Base-by-base conservation (phyloP, 1,284 basidiomycete genomes). In the Chalciporus sp. region DNA sequence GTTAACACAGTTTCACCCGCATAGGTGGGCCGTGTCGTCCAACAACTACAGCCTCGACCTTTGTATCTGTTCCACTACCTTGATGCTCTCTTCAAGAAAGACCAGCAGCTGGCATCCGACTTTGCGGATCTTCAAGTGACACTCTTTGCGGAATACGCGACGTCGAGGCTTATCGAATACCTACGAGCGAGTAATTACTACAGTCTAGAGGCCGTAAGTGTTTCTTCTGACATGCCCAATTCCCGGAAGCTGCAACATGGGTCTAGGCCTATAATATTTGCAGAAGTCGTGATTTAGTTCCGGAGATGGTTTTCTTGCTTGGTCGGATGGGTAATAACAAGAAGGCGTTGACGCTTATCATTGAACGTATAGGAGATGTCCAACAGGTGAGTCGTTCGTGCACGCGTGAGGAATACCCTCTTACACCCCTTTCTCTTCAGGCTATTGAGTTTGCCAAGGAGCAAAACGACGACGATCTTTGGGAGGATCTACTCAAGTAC, bases 381-480 rank as follows among this genome's bases (percentile, higher is more conserved):
- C 83, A 94, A 60, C 78, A 93, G 51, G 92, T 90, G 66, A 55
- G 82, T 72, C 33, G 35, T 16, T 40, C 7, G 1, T 12, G 11
- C 9, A 3, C 17, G 35, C 2, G 16, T 20, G 7, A 23, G 39
- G 19, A n/a, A 9, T 29, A 3, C 37, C 7, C 42, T 27, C 51
- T 57, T 28, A 62, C 44, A 37, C 12, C 20, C 23, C 33, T 27
- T 48, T n/a, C n/a, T n/a, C n/a, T n/a, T 4, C 58, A 94, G 91
- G 95, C 96, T 1, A 98, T 99, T 63, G 95, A 98, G 57, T 99
- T 99, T 67, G 96, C 95, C 0, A 96, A 96, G 67, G 95, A 98
- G 70, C 96, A 98, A 71, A 90, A 90, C 55, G 97, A 99, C 63
- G 88, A 95, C 59, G 97, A 99, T 70, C 83, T 99, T 0, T 99